phyloP scores from a whole-genome alignment of 2,329 filamentous ascomycete species.

The Aspergillus fischeri region DNA sequence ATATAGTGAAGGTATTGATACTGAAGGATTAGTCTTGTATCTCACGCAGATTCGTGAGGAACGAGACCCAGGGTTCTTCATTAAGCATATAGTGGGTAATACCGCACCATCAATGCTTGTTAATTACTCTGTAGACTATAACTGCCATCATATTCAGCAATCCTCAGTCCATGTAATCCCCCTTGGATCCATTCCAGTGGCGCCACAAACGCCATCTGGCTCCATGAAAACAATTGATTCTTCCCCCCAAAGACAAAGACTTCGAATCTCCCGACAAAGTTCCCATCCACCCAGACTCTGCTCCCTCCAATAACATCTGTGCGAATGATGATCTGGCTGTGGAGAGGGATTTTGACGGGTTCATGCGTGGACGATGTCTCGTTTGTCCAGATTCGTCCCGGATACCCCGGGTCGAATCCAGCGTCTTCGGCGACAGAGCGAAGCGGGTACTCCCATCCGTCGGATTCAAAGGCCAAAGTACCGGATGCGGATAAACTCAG shows the following conservation, averaged over 20 bases:
- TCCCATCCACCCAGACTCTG: constrained; percentile 46
- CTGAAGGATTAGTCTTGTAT: too few species aligned
- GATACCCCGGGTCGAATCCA: constrained; percentile 45
- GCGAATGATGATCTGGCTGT: constrained; percentile 38
- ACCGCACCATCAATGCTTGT: too few species aligned
- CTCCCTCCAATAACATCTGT: constrained; percentile 47
- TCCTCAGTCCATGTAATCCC: constrained; percentile 5
- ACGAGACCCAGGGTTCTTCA: too few species aligned
- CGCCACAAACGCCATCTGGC: constrained; percentile 55
- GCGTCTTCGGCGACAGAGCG: constrained; percentile 42
- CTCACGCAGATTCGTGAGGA: too few species aligned
- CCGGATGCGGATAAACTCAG: constrained; percentile 36
- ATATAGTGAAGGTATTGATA: too few species aligned
- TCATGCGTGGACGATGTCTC: constrained; percentile 44
- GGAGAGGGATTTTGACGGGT: constrained; percentile 32
- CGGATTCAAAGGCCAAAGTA: constrained; percentile 41
- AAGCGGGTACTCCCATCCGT: constrained; percentile 48
- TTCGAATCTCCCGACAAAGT: constrained; percentile 50
- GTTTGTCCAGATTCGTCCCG: constrained; percentile 53
- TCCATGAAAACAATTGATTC: constrained; percentile 52
- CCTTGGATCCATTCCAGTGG: constrained; percentile 36
- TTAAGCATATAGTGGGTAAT: too few species aligned
- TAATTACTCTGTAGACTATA: background rate
- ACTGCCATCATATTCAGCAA: constrained; percentile 2
- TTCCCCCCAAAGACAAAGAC: constrained; percentile 52